Conservation (phyloP, 805 yeast species). For the Isabelozyma gotoi region DNA sequence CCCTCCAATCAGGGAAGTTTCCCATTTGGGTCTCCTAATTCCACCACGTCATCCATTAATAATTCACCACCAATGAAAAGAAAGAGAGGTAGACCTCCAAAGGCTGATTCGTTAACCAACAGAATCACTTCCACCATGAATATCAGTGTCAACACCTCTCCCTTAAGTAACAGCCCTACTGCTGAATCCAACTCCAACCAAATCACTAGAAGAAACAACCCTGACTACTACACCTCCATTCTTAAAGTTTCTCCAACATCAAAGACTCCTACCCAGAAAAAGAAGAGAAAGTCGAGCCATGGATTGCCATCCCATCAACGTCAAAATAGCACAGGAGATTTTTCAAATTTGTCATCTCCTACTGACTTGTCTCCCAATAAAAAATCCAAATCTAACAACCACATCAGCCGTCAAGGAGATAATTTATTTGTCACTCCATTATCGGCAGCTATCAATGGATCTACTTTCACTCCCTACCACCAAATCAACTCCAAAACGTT, state of each 20-base stretch:
- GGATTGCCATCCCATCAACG: background rate
- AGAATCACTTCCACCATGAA: conserved; percentile 41
- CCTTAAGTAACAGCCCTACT: conserved; percentile 32
- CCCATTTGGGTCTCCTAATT: background rate
- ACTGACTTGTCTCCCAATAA: conserved; percentile 4
- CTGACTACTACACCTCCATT: conserved; percentile 43
- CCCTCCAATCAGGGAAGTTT: background rate
- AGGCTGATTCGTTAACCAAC: conserved; percentile 34
- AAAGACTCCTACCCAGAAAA: conserved; percentile 9
- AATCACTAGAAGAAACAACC: conserved; percentile 39
- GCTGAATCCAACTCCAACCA: conserved; percentile 41
- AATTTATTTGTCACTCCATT: conserved; percentile 17
- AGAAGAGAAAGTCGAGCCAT: conserved; percentile 9
- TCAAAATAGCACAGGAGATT: background rate
- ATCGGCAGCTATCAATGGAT: conserved; percentile 12
- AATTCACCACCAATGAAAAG: conserved; percentile 28
- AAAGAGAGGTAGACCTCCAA: conserved; percentile 49
- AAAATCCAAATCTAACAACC: background rate
- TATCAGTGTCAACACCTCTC: conserved; percentile 39
- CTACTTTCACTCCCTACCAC: conserved; percentile 16
- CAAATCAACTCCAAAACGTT: conserved; percentile 31
- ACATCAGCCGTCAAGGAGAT: conserved; percentile 2
- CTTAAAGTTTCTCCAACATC: conserved; percentile 40
- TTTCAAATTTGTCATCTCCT: conserved; percentile 8
- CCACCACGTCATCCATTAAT: background rate